Base-by-base conservation (phyloP, 2,329 filamentous ascomycete species). In the Apiospora marii region DNA sequence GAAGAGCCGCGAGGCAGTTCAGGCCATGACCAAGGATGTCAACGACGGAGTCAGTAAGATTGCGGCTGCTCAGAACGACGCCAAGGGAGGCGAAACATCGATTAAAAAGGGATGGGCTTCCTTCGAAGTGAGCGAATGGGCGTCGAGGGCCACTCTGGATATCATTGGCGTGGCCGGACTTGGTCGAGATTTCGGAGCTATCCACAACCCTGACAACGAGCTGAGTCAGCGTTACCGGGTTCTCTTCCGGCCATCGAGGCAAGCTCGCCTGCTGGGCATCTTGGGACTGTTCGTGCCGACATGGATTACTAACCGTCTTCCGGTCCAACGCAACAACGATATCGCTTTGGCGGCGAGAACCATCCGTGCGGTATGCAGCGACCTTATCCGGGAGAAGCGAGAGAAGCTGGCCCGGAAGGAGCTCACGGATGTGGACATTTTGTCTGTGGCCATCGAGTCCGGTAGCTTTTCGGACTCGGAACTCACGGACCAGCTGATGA, bases 101-200 rank as follows among this genome's bases (percentile, higher is more conserved):
- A 19, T 22, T 12, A 37, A 61, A 24, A 81, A 76, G 53, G 81
- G 76, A 75, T 81, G 80, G 0, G 83, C 82, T 22, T 83, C 88
- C 5, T 79, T 93, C 27, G 88, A 93, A 74, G 85, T 92, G 2
- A 83, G 86, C 67, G 81, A 83, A 61, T 95, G 92, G 92, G 87
- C 89, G 6, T 92, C 90, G 70, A 87, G 92, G 27, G 88, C 88
- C 7, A 93, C 93, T 0, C 87, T 95, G 19, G 93, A 95, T 78
- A 94, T 95, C 74, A 93, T 95, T 77, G 92, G 92, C 34, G 78
- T 91, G 7, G 92, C 93, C 1, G 93, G 92, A 14, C 87, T 95
- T 79, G 92, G 92, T 12, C 86, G 89, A 70, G 92, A 95, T 77
- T 94, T 95, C 77, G 86, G 88, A 61, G 88, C 92, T 19, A 87